Evolutionary conservation across 2,329 filamentous ascomycete species (phyloP).

Genomic region (Pseudocercospora vitis): DNA sequence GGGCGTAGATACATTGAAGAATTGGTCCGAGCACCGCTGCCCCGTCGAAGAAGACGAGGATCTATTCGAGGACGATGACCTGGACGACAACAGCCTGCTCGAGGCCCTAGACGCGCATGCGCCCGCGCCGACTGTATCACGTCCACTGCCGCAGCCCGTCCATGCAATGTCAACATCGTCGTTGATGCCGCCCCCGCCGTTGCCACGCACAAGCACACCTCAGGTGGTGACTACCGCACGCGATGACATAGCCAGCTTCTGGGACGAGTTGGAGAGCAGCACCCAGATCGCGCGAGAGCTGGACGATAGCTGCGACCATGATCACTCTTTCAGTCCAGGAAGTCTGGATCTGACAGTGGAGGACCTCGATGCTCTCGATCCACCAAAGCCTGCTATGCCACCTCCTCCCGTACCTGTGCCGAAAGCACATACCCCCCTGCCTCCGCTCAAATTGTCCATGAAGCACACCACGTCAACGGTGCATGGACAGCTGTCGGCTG

Average conservation of each 20-base stretch:
- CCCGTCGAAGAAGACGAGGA: conserved; percentile 15
- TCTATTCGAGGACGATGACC: conserved; percentile 30
- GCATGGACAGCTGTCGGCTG: no score
- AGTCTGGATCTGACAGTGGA: conserved; percentile 45
- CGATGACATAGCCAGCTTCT: conserved; percentile 32
- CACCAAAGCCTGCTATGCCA: conserved; percentile 13
- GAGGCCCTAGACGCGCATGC: conserved; percentile 27
- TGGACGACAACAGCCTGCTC: conserved; percentile 38
- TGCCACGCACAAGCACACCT: neutral
- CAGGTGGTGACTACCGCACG: neutral
- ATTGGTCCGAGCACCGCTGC: neutral
- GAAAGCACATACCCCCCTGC: neutral
- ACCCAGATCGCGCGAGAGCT: conserved; percentile 50
- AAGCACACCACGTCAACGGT: no score
- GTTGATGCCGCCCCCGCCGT: conserved; percentile 15
- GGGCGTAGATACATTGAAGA: neutral
- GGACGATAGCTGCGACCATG: conserved; percentile 23
- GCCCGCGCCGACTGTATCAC: no score
- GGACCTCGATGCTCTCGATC: conserved; percentile 42
- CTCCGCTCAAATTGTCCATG: conserved; percentile 5
- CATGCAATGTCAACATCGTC: neutral
- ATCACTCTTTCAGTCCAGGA: conserved; percentile 40
- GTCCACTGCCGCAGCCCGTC: neutral
- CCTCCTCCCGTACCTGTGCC: neutral
- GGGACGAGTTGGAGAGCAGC: conserved; percentile 46